phyloP scores from a whole-genome alignment of 306 rosid genomes.

The Abrus pulchellus region DNA sequence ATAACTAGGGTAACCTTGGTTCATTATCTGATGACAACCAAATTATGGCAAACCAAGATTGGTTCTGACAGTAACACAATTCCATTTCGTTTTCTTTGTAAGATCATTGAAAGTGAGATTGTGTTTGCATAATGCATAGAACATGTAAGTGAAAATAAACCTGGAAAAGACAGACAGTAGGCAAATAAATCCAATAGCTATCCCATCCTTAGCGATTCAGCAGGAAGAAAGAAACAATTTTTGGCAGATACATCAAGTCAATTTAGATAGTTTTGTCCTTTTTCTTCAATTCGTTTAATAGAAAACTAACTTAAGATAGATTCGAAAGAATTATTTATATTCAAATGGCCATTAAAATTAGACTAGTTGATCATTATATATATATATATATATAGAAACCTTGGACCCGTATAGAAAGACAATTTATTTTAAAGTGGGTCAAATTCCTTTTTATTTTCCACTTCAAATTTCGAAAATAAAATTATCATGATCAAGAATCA shows the following conservation, averaged over 20 bases:
- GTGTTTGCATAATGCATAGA: background rate
- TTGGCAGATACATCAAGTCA: background rate
- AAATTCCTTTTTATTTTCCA: background rate
- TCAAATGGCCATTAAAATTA: too few species aligned
- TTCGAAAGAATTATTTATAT: too few species aligned
- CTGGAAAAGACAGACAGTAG: background rate
- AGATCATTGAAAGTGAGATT: slow-evolving; percentile 8
- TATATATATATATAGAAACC: too few species aligned
- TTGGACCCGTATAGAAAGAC: too few species aligned
- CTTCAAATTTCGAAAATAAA: too few species aligned
- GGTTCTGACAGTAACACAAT: background rate
- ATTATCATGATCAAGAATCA: too few species aligned
- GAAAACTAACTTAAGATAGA: too few species aligned
- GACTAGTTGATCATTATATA: too few species aligned
- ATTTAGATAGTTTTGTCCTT: background rate
- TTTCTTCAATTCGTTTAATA: too few species aligned
- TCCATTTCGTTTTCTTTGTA: background rate
- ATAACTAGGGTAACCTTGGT: background rate
- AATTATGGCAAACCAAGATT: background rate
- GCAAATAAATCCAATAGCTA: background rate
- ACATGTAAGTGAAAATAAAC: background rate
- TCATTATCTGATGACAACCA: background rate
- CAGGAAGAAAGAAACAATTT: background rate
- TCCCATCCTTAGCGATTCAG: background rate
- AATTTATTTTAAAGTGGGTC: background rate